Conservation (phyloP, 2,329 filamentous ascomycete genomes). For the Fusarium buxicola region DNA sequence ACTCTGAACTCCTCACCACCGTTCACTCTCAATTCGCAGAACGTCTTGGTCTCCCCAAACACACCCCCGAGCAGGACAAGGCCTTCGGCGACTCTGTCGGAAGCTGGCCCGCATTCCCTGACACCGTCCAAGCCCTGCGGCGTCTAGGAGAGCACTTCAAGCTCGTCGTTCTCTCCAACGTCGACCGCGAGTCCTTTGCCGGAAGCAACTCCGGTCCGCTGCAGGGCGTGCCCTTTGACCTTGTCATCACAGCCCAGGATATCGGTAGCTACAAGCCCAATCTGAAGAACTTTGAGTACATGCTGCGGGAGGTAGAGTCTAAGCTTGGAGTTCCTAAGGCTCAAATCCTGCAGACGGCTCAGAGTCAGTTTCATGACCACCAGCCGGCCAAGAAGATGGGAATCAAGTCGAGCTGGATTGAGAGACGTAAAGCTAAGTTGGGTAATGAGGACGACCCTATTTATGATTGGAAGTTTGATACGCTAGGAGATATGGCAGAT, state of each 20-base stretch:
- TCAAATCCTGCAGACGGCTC: constrained; percentile 73
- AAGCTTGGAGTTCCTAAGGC: constrained; percentile 67
- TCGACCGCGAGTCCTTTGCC: constrained; percentile 65
- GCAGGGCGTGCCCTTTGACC: constrained; percentile 65
- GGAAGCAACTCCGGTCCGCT: constrained; percentile 59
- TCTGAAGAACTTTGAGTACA: constrained; percentile 72
- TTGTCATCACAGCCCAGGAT: constrained; percentile 75
- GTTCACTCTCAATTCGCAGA: constrained; percentile 60
- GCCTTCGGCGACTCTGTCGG: constrained; percentile 65
- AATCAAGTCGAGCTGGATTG: constrained; percentile 72
- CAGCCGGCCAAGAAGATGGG: constrained; percentile 70
- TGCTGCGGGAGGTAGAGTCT: constrained; percentile 65
- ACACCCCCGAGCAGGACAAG: constrained; percentile 54
- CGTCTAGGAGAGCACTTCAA: constrained; percentile 64
- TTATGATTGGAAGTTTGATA: constrained; percentile 68
- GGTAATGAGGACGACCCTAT: constrained; percentile 58
- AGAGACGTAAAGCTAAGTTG: constrained; percentile 56
- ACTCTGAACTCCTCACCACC: constrained; percentile 68
- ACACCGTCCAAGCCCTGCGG: constrained; percentile 67
- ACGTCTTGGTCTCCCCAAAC: constrained; percentile 53
- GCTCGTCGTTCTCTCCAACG: constrained; percentile 69
- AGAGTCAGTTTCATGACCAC: constrained; percentile 78
- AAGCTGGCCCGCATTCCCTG: constrained; percentile 68
- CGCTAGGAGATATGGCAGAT: constrained; percentile 69
- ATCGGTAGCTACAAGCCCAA: constrained; percentile 79